phyloP scores from a whole-genome alignment of 257 asterid genomes.

The Eucommia ulmoides region DNA sequence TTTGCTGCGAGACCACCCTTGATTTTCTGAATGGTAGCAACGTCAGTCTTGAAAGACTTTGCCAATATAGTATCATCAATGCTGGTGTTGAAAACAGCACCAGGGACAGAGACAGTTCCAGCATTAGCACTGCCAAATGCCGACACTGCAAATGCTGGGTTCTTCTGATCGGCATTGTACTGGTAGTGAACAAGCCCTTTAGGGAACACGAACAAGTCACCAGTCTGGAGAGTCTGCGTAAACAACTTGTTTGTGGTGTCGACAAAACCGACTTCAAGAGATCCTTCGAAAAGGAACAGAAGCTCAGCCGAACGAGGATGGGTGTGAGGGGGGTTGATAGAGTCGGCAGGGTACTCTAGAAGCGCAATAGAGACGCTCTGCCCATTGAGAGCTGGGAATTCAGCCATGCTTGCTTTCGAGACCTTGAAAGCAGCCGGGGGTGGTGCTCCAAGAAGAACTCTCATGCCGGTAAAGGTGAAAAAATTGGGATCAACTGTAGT shows the following conservation, averaged over 20 bases:
- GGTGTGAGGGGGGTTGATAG: too few species aligned
- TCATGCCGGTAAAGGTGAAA: slow-evolving; percentile 5
- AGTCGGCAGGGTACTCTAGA: background rate
- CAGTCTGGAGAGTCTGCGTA: slow-evolving; percentile 10
- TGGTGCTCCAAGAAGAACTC: background rate
- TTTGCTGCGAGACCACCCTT: slow-evolving; percentile 9
- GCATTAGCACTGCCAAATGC: slow-evolving; percentile 22
- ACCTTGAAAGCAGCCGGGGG: slow-evolving; percentile 1
- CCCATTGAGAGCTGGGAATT: too few species aligned
- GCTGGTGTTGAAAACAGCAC: too few species aligned
- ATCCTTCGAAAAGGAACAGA: slow-evolving; percentile 11
- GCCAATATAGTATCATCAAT: slow-evolving; percentile 17
- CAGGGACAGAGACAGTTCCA: slow-evolving; percentile 13
- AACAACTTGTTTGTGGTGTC: too few species aligned
- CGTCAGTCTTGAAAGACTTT: slow-evolving; percentile 13
- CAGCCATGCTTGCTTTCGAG: too few species aligned
- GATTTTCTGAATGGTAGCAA: slow-evolving; percentile 10
- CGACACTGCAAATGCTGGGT: slow-evolving; percentile 9
- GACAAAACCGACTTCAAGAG: slow-evolving; percentile 18
- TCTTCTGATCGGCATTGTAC: slow-evolving; percentile 2
- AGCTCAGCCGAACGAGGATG: too few species aligned
- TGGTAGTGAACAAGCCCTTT: too few species aligned
- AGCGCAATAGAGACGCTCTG: background rate
- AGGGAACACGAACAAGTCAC: slow-evolving; percentile 10
- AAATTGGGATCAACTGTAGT: too few species aligned